phyloP scores from a whole-genome alignment of 768 basidiomycete genomes.

The Boletus coccyginus region DNA sequence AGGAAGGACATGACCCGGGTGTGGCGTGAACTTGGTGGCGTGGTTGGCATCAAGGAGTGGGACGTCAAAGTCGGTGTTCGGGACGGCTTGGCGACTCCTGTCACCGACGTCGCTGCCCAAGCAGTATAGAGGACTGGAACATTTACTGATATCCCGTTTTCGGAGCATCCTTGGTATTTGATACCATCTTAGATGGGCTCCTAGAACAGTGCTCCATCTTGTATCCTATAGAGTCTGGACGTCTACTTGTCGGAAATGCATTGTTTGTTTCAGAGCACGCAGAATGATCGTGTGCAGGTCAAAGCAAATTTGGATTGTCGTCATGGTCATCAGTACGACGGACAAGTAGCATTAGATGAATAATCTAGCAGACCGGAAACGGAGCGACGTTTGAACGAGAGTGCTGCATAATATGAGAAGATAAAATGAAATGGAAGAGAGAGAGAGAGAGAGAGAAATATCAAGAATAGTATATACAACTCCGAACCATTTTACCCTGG shows the following conservation, averaged over 20 bases:
- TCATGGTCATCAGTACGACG: conserved; percentile 25
- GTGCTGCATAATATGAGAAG: not conserved
- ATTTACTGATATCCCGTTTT: not conserved
- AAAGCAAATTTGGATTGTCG: conserved; percentile 17
- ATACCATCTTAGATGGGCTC: not conserved
- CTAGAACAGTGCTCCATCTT: not conserved
- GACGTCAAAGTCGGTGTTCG: conserved; percentile 54
- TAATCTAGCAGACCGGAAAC: conserved; percentile 20
- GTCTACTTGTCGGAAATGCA: not conserved
- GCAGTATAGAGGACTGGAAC: conserved; percentile 6
- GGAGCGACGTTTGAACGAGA: conserved; percentile 4
- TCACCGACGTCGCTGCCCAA: conserved; percentile 1
- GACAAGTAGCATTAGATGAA: conserved; percentile 19
- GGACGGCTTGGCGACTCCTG: conserved; percentile 8
- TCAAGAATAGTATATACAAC: conserved; percentile 13
- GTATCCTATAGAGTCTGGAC: not conserved
- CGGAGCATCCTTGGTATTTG: not conserved
- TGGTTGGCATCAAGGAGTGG: conserved; percentile 75
- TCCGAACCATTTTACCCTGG: not conserved
- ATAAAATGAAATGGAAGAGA: not conserved
- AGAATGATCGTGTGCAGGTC: not conserved
- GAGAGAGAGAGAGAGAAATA: not conserved
- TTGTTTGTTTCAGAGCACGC: not conserved
- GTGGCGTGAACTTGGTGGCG: conserved; percentile 70
- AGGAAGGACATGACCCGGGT: conserved; percentile 47